Base-by-base conservation (phyloP, 1,139 yeast genomes). In the Kodamaea ohmeri region DNA sequence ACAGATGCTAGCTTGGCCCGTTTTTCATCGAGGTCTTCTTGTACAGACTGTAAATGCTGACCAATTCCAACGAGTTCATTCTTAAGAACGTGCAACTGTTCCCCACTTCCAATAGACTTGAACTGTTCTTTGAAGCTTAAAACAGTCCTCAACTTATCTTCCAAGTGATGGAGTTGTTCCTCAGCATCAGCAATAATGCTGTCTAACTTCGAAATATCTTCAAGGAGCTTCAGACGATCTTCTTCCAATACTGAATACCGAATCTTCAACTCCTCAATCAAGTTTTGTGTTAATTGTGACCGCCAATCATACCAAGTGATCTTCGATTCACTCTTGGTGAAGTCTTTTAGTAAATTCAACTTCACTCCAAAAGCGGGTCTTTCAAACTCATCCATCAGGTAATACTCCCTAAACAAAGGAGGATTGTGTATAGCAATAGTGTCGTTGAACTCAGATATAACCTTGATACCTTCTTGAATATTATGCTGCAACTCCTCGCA, bases 251-350 rank as follows among this genome's bases (percentile, higher is more conserved):
- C 44, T 14, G 53, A 52, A 26, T 52, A 45, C 42, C 60, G 67
- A 27, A 53, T 55, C 21, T 59, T 54, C 27, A 75, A 53, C 35
- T 67, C 74, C 18, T 55, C 55, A 26, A 67, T 48, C 16, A 76
- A 58, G 35, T 58, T 65, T 42, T 46, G 42, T 1, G 73, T 57
- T 29, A 77, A 55, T 42, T 73, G 72, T n/a, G 61, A 55, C 44
- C 83, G 56, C 84, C 84, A 78, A 28, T 64, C 70, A 48, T 76
- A 77, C 83, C 83, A 79, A 1, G 73, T 71, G 16, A 66, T 67
- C 40, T 64, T 68, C 2, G 83, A 76, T 49, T 73, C 73, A 28
- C 63, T 65, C 24, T 80, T 62, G 3, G 82, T 64, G 42, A 55
- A 69, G 36, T 73, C 78, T 50, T 75, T 76, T 37, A 77, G 56